Conservation (phyloP, 2,329 filamentous ascomycete species). For the Bipolaris sorokiniana region DNA sequence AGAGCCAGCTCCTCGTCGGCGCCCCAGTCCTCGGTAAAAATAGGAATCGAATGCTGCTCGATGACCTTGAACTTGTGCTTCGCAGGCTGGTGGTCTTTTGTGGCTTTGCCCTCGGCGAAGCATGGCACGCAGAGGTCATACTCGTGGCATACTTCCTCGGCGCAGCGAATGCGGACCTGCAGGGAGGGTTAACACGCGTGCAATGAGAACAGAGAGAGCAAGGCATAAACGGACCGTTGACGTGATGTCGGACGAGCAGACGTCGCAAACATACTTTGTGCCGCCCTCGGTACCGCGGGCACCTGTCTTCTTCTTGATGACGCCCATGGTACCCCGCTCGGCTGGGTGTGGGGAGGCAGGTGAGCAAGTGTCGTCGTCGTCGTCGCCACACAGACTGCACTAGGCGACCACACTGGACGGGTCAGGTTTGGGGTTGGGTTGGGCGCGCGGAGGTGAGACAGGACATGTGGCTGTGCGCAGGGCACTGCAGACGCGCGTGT, state of each 20-base stretch:
- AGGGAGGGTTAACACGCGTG: conserved; percentile 6
- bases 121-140: conserved; percentile 97
- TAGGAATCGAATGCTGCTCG: conserved; percentile 97
- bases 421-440: not conserved
- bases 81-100: conserved; percentile 83
- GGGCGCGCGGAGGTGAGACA: conserved; percentile 13
- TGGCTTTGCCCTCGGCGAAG: conserved; percentile 81
- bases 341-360: conserved; percentile 4
- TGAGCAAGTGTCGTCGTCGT: conserved; percentile 4
- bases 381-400: not conserved
- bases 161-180: conserved; percentile 93
- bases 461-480: conserved; percentile 35
- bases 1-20: conserved; percentile 95
- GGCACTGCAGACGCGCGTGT: conserved; percentile 15
- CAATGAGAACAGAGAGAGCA: not conserved
- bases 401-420: not conserved
- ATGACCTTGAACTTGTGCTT: conserved; percentile 92
- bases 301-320: conserved; percentile 94
- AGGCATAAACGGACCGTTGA: conserved; percentile 73
- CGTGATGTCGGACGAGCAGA: conserved; percentile 95
- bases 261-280: conserved; percentile 92
- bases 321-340: conserved; percentile 69
- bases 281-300: conserved; percentile 78
- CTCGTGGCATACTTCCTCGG: conserved; percentile 76
- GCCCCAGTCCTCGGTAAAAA: conserved; percentile 93